These are phyloP conservation scores for Xylariaceae sp. DNA, from an alignment of 2,329 filamentous ascomycete genomes.

Conservation along the genomic window DNA sequence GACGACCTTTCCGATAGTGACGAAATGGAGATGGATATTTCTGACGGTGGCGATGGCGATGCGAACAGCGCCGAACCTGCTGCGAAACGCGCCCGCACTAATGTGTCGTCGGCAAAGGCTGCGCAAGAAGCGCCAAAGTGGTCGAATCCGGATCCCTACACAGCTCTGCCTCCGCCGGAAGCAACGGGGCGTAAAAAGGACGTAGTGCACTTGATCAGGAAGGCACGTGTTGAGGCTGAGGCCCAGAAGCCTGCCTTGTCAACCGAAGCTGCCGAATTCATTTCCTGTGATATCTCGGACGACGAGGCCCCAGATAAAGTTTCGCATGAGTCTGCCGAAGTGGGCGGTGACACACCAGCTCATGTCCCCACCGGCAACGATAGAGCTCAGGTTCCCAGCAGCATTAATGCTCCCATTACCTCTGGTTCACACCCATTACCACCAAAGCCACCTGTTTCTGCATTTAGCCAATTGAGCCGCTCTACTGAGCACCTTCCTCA, in stretches of 20 bases:
- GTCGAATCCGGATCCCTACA: slow-evolving; percentile 96
- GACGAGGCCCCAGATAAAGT: slow-evolving; percentile 38
- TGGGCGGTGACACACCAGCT: background rate
- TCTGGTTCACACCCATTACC: slow-evolving; percentile 8
- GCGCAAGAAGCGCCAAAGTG: slow-evolving; percentile 62
- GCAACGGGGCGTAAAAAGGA: slow-evolving; percentile 66
- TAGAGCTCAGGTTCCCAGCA: background rate
- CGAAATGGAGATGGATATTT: slow-evolving; percentile 61
- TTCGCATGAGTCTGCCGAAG: slow-evolving; percentile 3
- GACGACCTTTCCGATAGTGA: slow-evolving; percentile 59
- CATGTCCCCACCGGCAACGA: background rate
- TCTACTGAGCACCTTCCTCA: slow-evolving; percentile 8
- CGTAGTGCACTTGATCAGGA: slow-evolving; percentile 85
- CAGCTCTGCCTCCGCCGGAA: slow-evolving; percentile 73
- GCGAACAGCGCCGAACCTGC: slow-evolving; percentile 35
- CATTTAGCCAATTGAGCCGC: slow-evolving; percentile 1
- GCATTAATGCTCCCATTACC: background rate
- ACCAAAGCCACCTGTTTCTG: slow-evolving; percentile 14
- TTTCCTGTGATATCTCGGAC: slow-evolving; percentile 71
- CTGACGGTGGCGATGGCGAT: slow-evolving; percentile 41
- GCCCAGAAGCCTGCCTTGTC: slow-evolving; percentile 45
- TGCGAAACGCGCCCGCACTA: slow-evolving; percentile 38
- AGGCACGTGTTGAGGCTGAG: slow-evolving; percentile 64
- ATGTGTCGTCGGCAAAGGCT: slow-evolving; percentile 8
- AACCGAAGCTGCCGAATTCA: slow-evolving; percentile 72